phyloP scores from a whole-genome alignment of 2,329 filamentous ascomycete species.

The Penicillium sp. region DNA sequence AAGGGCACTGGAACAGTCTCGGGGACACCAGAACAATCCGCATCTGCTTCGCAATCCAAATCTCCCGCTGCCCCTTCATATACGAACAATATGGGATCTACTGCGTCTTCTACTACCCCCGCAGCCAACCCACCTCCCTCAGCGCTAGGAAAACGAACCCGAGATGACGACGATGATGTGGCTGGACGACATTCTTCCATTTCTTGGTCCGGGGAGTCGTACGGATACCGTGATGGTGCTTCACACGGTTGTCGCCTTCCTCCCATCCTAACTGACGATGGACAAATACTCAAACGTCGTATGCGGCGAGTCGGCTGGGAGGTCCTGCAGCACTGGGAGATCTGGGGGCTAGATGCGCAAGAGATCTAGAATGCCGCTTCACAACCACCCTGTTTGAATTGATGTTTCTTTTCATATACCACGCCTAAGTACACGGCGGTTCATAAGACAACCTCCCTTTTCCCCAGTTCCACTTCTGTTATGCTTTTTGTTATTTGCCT shows the following conservation, averaged over 20 bases:
- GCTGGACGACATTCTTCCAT: neutral
- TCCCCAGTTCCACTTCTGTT: no score
- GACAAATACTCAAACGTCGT: conserved; percentile 32
- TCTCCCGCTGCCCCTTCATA: neutral
- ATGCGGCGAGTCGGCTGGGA: conserved; percentile 42
- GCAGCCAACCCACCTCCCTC: conserved; percentile 15
- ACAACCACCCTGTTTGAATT: no score
- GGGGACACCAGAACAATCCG: neutral
- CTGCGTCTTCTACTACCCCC: neutral
- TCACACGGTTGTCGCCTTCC: conserved; percentile 9
- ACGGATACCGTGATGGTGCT: conserved; percentile 2
- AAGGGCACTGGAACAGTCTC: neutral
- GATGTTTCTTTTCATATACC: no score
- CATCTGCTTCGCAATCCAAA: neutral
- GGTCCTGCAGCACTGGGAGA: conserved; percentile 43
- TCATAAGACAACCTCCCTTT: no score
- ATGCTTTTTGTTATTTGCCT: no score
- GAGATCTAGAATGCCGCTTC: no score
- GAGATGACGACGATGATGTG: conserved; percentile 18
- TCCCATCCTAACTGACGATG: conserved; percentile 16
- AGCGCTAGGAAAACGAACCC: conserved; percentile 26
- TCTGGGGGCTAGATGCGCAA: conserved; percentile 44
- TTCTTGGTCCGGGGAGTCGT: neutral
- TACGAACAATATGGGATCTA: neutral
- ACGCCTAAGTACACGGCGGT: no score